phyloP scores from a whole-genome alignment of 2,329 filamentous ascomycete species.

The Fusarium veterinarium region DNA sequence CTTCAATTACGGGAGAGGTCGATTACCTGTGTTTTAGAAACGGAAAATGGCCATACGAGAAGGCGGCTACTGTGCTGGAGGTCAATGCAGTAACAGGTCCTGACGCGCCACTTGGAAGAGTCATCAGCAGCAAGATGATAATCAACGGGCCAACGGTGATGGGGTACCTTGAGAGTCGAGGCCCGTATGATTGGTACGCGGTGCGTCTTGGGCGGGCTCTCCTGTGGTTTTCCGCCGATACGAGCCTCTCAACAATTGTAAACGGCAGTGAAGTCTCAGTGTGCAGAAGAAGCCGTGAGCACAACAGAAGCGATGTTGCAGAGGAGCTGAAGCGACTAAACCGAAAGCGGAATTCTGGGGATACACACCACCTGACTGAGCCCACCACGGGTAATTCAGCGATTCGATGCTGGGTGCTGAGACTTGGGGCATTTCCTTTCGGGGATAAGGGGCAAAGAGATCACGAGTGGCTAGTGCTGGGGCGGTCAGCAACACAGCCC shows the following conservation, averaged over 20 bases:
- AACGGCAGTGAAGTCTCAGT: constrained; percentile 2
- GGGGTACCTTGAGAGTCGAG: constrained; percentile 2
- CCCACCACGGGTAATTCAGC: neutral
- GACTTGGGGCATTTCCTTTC: constrained; percentile 22
- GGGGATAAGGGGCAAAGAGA: neutral
- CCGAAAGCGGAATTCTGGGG: neutral
- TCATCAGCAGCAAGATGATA: constrained; percentile 11
- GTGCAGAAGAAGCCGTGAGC: constrained; percentile 11
- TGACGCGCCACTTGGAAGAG: constrained; percentile 28
- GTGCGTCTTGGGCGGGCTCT: neutral
- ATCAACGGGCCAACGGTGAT: constrained; percentile 18
- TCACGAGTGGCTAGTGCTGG: constrained; percentile 29
- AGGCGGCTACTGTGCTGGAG: constrained; percentile 18
- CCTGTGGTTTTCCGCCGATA: constrained; percentile 17
- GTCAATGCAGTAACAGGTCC: constrained; percentile 1
- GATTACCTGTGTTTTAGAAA: constrained; percentile 43
- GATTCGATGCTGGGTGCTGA: constrained; percentile 31
- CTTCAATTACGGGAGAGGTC: constrained; percentile 38
- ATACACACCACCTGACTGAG: neutral
- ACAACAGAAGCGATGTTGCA: neutral
- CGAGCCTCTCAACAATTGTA: constrained; percentile 12
- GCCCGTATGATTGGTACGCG: constrained; percentile 1
- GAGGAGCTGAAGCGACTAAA: neutral
- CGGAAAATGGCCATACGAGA: constrained; percentile 26
- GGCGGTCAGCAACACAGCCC: constrained; percentile 10